These are phyloP conservation scores for Coix lacrymajobi DNA, from an alignment of 176 grass and related monocot genomes.

Conservation along the genomic window DNA sequence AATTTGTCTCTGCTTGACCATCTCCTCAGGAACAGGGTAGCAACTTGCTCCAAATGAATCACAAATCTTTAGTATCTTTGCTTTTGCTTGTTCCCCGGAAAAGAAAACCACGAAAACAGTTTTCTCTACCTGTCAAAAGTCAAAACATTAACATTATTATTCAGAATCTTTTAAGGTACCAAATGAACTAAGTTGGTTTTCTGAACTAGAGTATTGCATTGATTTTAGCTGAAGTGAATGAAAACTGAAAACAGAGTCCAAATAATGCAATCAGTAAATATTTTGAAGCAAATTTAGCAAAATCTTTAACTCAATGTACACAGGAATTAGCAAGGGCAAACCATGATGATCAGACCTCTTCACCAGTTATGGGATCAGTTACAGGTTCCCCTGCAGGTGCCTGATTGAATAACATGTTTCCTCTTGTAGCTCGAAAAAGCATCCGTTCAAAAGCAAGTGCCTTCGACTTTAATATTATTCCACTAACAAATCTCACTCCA, in stretches of 20 bases:
- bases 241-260: slow-evolving; percentile 7
- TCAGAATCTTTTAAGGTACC: slow-evolving; percentile 7
- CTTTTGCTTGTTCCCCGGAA: slow-evolving; percentile 93
- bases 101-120: slow-evolving; percentile 96
- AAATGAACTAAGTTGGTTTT: slow-evolving; percentile 7
- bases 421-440: slow-evolving; percentile 96
- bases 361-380: slow-evolving; percentile 83
- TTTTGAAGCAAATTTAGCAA: neutral
- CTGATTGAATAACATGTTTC: slow-evolving; percentile 98
- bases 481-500: slow-evolving; percentile 93
- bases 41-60: slow-evolving; percentile 92
- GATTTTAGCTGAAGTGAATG: neutral
- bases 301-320: slow-evolving; percentile 16
- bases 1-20: slow-evolving; percentile 83
- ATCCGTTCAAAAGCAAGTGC: slow-evolving; percentile 95
- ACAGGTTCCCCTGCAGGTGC: slow-evolving; percentile 86
- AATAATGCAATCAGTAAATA: slow-evolving; percentile 20
- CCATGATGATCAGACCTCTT: slow-evolving; percentile 68
- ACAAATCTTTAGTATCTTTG: slow-evolving; percentile 90
- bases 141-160: slow-evolving; percentile 18
- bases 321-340: slow-evolving; percentile 28
- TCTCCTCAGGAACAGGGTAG: slow-evolving; percentile 97
- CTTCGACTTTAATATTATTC: slow-evolving; percentile 87
- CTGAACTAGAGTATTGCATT: neutral
- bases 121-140: slow-evolving; percentile 79